Conservation (phyloP, 2,329 filamentous ascomycete species). For the Chrysoporthe cubensis region DNA sequence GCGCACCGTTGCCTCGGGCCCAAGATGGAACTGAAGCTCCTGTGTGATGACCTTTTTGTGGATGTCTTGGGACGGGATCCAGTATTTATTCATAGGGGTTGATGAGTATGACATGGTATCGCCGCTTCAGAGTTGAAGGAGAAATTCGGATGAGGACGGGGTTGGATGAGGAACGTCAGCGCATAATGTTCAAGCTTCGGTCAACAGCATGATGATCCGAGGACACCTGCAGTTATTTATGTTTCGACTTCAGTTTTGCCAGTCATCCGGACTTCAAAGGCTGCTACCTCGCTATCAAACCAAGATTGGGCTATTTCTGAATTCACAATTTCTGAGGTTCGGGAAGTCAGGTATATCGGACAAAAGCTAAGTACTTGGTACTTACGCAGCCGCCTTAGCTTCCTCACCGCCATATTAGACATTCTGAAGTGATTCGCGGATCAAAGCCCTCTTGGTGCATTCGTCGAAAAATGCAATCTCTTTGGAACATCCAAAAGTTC, state of each 20-base stretch:
- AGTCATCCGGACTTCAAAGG: background rate
- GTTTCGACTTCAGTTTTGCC: too few relatives aligned
- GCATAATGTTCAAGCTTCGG: background rate
- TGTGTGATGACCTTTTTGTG: constrained; percentile 64
- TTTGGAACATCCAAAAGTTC: background rate
- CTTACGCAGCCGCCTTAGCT: background rate
- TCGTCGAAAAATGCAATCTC: background rate
- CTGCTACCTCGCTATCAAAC: background rate
- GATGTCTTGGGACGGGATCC: constrained; percentile 63
- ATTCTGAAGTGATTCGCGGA: background rate
- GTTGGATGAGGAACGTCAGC: background rate
- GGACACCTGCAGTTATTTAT: constrained; percentile 1
- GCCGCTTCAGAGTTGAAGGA: background rate
- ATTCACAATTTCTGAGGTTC: too few relatives aligned
- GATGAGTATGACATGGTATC: constrained; percentile 34
- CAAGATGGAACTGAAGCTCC: constrained; percentile 62
- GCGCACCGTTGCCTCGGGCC: constrained; percentile 60
- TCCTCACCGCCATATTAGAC: background rate
- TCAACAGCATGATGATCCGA: background rate
- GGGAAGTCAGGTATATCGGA: too few relatives aligned
- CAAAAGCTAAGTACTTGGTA: background rate
- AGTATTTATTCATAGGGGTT: constrained; percentile 58
- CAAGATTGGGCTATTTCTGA: background rate
- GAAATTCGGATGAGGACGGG: background rate
- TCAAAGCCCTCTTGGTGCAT: background rate